Base-by-base conservation (phyloP, 768 basidiomycete genomes). In the Agaricus sinodeliciosus region DNA sequence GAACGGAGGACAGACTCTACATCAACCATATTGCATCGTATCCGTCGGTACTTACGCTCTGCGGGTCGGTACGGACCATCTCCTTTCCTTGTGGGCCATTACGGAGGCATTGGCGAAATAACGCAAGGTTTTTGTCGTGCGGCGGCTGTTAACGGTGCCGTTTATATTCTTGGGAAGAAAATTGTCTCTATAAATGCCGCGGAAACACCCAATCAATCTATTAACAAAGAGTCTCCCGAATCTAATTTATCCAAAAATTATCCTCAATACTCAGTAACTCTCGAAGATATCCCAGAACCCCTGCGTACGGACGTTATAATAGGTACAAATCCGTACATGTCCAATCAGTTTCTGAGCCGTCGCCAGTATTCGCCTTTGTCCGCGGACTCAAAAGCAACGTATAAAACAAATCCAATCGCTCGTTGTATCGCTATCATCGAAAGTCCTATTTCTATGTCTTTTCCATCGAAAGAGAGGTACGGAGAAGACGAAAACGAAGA, bases 31-130 rank as follows among this genome's bases (percentile, higher is more conserved):
- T 68, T 98, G 7, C 65, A 67, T n/a, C 84, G 94, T 6, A 69
- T 94, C 9, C 80, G 84, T 6, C 69, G 74, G 19, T 93, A 89
- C 63, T 73, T 97, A 12, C 82, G 75, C 44, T 90, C 93, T 0
- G 69, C 82, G 15, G 94, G 94, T 2, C 77, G 90, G 27, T 97
- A 96, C 62, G 94, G 94, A 2, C 62, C 76, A 3, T 66, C 77
- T 67, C 83, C 94, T 1, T 97, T 93, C 70, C 79, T 98, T 13
- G 75, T 98, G n/a, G 92, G 92, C 0, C 92, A 96, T 59, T 97
- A 96, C 64, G 95, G 95, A 15, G 90, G 93, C 16, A 75, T 86
- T 0, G 95, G 95, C 4, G 95, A 97, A 62, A 82, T 97, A 9
- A 79, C 88, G 0, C 95, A 97, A 67, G 94, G 94, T 2, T 98